These are phyloP conservation scores for Diplocarpon rosae DNA, from an alignment of 2,329 filamentous ascomycete species.

Conservation along the genomic window DNA sequence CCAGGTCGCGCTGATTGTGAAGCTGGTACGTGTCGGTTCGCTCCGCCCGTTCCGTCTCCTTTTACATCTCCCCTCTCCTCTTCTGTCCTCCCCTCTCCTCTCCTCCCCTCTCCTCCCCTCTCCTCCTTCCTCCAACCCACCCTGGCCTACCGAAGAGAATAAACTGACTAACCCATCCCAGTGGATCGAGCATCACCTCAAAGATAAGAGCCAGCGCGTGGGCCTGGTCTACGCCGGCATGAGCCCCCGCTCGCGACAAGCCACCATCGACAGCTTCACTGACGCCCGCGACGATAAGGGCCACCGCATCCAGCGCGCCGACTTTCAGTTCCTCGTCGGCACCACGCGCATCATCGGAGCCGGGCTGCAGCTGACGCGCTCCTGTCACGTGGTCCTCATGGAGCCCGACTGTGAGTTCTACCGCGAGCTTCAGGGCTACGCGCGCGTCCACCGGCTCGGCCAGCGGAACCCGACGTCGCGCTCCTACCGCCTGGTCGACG, in stretches of 20 bases:
- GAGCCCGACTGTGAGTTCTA: conserved; percentile 12
- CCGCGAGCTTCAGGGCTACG: conserved; percentile 11
- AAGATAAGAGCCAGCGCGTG: conserved; percentile 3
- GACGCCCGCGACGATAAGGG: conserved; percentile 4
- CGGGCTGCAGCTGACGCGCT: conserved; percentile 12
- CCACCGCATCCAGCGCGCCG: conserved; percentile 3
- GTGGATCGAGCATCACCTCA: conserved; percentile 6
- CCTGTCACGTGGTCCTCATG: conserved; percentile 13
- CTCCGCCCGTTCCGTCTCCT: no score
- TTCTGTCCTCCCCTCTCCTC: neutral
- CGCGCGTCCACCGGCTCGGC: conserved; percentile 13
- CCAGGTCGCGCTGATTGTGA: conserved; percentile 13
- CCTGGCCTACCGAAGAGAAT: no score
- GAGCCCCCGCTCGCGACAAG: neutral
- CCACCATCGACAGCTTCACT: conserved; percentile 8
- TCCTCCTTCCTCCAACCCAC: no score
- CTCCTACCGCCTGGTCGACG: conserved; percentile 10
- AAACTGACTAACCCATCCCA: neutral
- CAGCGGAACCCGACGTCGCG: conserved; percentile 8
- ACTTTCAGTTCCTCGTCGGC: conserved; percentile 12
- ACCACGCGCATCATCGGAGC: conserved; percentile 11
- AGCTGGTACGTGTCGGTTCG: conserved; percentile 5
- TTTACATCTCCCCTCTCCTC: neutral
- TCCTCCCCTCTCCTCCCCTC: neutral
- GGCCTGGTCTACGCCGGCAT: conserved; percentile 6